A percentile compares a stretch with the other conserved stretches of the same genome.
These are phyloP conservation scores for Salix arbutifolia DNA, from an alignment of 345 rosid species.

Conservation along the genomic window DNA sequence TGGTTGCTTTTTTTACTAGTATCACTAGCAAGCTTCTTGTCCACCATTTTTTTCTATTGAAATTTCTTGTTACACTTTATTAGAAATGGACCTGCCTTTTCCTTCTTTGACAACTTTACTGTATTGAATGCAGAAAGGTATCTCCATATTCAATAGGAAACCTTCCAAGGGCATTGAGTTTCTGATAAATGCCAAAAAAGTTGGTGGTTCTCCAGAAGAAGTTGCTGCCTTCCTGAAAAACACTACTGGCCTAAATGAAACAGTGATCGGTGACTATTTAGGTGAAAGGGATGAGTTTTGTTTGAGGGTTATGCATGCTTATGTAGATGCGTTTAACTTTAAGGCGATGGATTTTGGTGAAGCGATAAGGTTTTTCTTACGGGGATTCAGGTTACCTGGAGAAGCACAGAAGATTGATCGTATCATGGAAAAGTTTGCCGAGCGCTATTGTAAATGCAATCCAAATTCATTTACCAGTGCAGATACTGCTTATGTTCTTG, in stretches of 20 bases:
- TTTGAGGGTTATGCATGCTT: conserved; percentile 92
- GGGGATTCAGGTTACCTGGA: conserved; percentile 89
- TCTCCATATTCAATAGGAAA: conserved; percentile 75
- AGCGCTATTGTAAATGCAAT: conserved; percentile 91
- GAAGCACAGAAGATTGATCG: conserved; percentile 99
- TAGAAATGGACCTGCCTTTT: background rate
- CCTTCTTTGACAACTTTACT: conserved; percentile 24
- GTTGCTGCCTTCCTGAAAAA: conserved; percentile 75
- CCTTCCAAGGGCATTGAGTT: conserved; percentile 91
- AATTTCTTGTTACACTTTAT: background rate
- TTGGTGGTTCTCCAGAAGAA: conserved; percentile 77
- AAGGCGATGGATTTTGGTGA: conserved; percentile 80
- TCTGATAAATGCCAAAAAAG: conserved; percentile 60
- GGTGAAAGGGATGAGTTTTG: conserved; percentile 94
- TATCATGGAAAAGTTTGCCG: conserved; percentile 96
- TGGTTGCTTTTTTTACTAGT: background rate
- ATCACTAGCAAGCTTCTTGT: background rate
- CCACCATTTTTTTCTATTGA: background rate
- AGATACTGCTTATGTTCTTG: conserved; percentile 93
- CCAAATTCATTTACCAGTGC: conserved; percentile 89
- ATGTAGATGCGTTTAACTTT: conserved; percentile 88
- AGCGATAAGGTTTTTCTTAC: conserved; percentile 83
- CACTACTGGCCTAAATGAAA: conserved; percentile 67
- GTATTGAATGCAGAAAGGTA: conserved; percentile 76
- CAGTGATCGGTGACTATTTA: conserved; percentile 89